Evolutionary conservation across 1,284 basidiomycete species (phyloP).

Genomic region (Mycosarcoma maydis): DNA sequence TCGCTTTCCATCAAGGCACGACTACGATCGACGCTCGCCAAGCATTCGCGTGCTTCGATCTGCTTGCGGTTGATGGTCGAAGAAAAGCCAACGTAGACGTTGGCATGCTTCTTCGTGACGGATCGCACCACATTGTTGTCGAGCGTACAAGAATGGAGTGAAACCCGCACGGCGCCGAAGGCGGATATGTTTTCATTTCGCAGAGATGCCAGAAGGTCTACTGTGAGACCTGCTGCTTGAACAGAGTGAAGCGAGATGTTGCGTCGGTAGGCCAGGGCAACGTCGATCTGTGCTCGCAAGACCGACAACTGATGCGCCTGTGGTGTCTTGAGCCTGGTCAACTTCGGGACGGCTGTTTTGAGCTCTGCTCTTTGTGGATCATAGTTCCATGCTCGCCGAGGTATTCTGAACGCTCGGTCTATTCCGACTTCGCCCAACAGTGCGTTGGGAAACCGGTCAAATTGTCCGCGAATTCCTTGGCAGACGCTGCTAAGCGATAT

Average conservation of each 20-base stretch:
- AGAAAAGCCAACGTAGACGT: slow-evolving; percentile 62
- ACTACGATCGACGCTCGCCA: slow-evolving; percentile 32
- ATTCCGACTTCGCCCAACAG: slow-evolving; percentile 62
- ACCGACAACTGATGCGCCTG: slow-evolving; percentile 57
- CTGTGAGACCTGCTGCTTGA: slow-evolving; percentile 52
- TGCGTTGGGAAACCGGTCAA: slow-evolving; percentile 49
- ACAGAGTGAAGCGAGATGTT: slow-evolving; percentile 64
- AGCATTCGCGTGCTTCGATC: slow-evolving; percentile 33
- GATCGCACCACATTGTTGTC: slow-evolving; percentile 50
- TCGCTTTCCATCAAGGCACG: slow-evolving; percentile 59
- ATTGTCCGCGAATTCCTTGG: slow-evolving; percentile 25
- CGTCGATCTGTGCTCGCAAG: slow-evolving; percentile 49
- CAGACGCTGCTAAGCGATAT: slow-evolving; percentile 36
- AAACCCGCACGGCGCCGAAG: slow-evolving; percentile 45
- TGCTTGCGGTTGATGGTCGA: slow-evolving; percentile 60
- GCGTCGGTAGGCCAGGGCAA: slow-evolving; percentile 48
- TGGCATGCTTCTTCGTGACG: slow-evolving; percentile 49
- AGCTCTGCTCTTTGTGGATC: slow-evolving; percentile 16
- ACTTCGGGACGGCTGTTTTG: slow-evolving; percentile 6
- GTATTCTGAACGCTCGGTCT: slow-evolving; percentile 61
- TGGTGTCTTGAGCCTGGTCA: slow-evolving; percentile 56
- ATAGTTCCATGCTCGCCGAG: slow-evolving; percentile 37
- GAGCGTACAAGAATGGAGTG: slow-evolving; percentile 62
- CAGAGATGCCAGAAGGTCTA: slow-evolving; percentile 44
- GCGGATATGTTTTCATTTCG: slow-evolving; percentile 20